phyloP scores from a whole-genome alignment of 176 grass and related monocot species.

The Thalia dealbata region DNA sequence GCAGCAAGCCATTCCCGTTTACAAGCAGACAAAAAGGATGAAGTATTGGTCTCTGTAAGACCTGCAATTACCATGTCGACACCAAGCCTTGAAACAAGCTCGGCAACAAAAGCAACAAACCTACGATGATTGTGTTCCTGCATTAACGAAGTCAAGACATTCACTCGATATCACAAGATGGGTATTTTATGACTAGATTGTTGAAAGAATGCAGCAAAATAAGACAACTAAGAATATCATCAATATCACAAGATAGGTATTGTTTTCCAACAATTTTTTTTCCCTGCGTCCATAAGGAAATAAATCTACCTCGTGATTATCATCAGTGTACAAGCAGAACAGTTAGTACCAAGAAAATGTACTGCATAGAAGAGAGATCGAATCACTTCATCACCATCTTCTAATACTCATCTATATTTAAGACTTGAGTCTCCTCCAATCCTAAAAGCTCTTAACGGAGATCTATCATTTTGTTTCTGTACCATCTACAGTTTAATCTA shows the following conservation, averaged over 20 bases:
- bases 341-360: neutral
- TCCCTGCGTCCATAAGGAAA: neutral
- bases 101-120: slow-evolving; percentile 73
- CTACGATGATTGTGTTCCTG: slow-evolving; percentile 44
- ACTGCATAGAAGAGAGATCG: neutral
- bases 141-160: slow-evolving; percentile 15
- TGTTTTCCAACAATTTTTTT: too few relatives aligned
- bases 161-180: neutral
- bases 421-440: neutral
- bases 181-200: neutral
- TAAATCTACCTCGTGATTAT: neutral
- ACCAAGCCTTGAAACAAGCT: slow-evolving; percentile 63
- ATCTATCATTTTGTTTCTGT: neutral
- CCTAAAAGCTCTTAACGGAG: neutral
- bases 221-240: neutral
- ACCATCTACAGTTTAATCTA: neutral
- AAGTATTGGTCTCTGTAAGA: slow-evolving; percentile 31
- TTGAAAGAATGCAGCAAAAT: neutral
- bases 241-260: too few relatives aligned
- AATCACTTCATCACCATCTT: neutral
- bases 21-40: slow-evolving; percentile 25
- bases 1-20: slow-evolving; percentile 70
- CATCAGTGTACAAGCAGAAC: neutral
- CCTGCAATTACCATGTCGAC: slow-evolving; percentile 63
- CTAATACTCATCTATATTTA: neutral